Evolutionary conservation across 2,329 filamentous ascomycete species (phyloP), one percentile per base, ranked within the genome.

Genomic region (Cryphonectria japonica): DNA sequence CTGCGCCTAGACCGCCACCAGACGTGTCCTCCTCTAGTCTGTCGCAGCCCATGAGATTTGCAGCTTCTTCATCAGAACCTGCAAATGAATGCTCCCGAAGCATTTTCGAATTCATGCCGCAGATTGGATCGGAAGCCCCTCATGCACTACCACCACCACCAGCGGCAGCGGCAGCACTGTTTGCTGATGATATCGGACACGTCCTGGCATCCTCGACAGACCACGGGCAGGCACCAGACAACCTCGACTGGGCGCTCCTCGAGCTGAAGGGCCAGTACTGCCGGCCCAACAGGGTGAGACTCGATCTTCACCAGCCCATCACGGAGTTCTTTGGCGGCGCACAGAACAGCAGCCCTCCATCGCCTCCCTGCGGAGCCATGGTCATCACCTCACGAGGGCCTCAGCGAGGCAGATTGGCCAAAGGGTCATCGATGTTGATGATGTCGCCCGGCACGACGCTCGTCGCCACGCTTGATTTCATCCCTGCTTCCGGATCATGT

Each of bases 241-340:
- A 26, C 14, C 19, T 34, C 0, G 64, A 66, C 37, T 66, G 64
- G 64, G 50, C 50, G 6, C 64, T 66, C 34, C 26, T 66, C 64
- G 43, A 57, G n/a, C 16, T 66, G 32, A 54, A 54, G 43, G 19
- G 14, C 32, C 8, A 13, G 5, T 26, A 57, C 29, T 22, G 6
- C 14, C 46, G 14, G n/a, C 43, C 29, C 13, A 66, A 39, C 9
- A 34, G 2, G 43, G 22, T 14, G 37, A 34, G 32, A 13, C 57
- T 60, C 11, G 26, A 60, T 3, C 26, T 14, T 19, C 29, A 60
- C 32, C 26, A 54, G 9, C 50, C 32, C 26, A 19, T 7, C 57
- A 32, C 26, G 29, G 29, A 60, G 57, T 29, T 60, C 13, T 60
- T 34, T 14, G 13, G 57, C 29, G 14, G 57, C 29, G 14, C 57